phyloP scores from a whole-genome alignment of 768 basidiomycete genomes.

The Boletus rufocinnamomeus region DNA sequence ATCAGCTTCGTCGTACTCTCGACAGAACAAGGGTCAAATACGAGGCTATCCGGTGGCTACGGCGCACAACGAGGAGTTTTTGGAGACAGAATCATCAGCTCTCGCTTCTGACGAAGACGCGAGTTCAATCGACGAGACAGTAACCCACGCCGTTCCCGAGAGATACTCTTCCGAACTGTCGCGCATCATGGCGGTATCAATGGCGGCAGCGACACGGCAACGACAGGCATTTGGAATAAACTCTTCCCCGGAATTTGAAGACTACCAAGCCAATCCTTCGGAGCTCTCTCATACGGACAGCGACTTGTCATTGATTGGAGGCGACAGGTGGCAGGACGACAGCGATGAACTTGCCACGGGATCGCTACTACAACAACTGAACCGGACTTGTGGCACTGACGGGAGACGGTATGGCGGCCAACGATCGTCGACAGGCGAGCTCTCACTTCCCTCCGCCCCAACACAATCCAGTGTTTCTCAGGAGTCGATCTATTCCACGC shows the following conservation, averaged over 20 bases:
- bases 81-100: constrained; percentile 15
- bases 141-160: neutral
- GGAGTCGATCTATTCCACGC: constrained; percentile 29
- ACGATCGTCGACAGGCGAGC: constrained; percentile 9
- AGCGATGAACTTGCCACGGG: constrained; percentile 30
- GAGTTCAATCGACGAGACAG: constrained; percentile 1
- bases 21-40: constrained; percentile 4
- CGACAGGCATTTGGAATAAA: constrained; percentile 55
- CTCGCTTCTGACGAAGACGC: constrained; percentile 21
- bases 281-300: constrained; percentile 45
- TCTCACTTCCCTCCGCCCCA: constrained; percentile 15
- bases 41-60: neutral
- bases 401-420: neutral
- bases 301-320: constrained; percentile 45
- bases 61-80: neutral
- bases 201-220: constrained; percentile 46
- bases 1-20: constrained; percentile 5
- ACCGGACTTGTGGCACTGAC: constrained; percentile 2
- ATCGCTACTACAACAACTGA: constrained; percentile 30
- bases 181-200: constrained; percentile 29
- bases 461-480: constrained; percentile 24
- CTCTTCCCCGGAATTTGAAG: constrained; percentile 35
- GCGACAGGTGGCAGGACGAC: constrained; percentile 44
- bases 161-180: constrained; percentile 34
- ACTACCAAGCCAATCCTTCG: constrained; percentile 1